These are phyloP conservation scores for Paxillus ammoniavirescens DNA, from an alignment of 768 basidiomycete genomes.

Conservation along the genomic window DNA sequence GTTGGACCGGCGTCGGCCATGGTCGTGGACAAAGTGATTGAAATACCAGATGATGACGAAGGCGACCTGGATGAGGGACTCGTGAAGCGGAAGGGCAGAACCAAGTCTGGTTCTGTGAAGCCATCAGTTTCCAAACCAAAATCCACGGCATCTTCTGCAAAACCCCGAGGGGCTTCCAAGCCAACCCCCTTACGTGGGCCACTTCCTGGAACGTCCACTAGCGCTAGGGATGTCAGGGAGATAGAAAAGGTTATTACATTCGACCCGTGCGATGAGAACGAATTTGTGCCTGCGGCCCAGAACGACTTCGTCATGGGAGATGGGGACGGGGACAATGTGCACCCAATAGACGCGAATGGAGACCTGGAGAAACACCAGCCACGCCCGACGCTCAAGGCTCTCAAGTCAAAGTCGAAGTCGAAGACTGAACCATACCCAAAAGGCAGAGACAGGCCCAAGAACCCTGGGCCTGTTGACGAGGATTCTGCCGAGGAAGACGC, in stretches of 20 bases:
- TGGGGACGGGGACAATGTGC: neutral
- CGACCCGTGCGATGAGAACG: constrained; percentile 9
- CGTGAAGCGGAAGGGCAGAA: neutral
- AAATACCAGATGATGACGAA: constrained; percentile 20
- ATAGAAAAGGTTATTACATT: constrained; percentile 23
- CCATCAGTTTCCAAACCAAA: neutral
- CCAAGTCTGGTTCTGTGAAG: neutral
- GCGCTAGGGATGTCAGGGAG: constrained; percentile 27
- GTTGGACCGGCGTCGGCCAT: constrained; percentile 5
- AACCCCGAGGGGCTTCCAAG: constrained; percentile 7
- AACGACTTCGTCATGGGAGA: neutral
- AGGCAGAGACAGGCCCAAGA: constrained; percentile 1
- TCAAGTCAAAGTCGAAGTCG: constrained; percentile 5
- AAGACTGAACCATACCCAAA: neutral
- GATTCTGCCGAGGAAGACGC: neutral
- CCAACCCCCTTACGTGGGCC: neutral
- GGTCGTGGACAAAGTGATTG: constrained; percentile 23
- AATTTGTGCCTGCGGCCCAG: constrained; percentile 4
- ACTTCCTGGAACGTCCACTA: constrained; percentile 16
- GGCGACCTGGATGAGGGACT: constrained; percentile 5
- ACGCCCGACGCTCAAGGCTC: neutral
- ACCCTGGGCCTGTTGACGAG: neutral
- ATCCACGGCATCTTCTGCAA: constrained; percentile 2
- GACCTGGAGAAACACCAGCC: neutral
- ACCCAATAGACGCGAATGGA: neutral